Percentiles rank a stretch among this genome's conserved stretches.
phyloP scores from a whole-genome alignment of 257 asterid species.

The Scutellaria baicalensis region DNA sequence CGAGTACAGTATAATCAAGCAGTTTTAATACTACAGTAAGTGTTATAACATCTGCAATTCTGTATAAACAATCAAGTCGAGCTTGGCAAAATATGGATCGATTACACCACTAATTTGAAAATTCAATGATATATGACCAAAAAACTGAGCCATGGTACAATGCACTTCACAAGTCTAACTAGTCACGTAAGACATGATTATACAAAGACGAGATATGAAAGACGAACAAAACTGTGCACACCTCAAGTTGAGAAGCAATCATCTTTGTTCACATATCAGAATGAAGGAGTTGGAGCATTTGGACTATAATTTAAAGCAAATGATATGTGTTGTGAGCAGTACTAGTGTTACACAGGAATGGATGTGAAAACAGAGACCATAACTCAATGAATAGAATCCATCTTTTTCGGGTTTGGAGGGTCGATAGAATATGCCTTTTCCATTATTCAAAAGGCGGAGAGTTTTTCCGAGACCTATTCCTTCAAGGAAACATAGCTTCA shows the following conservation, averaged over 20 bases:
- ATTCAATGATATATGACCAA: too few relatives aligned
- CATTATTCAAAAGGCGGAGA: neutral
- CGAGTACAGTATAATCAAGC: too few relatives aligned
- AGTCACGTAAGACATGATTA: too few relatives aligned
- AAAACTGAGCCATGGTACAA: too few relatives aligned
- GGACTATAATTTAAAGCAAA: conserved; percentile 1
- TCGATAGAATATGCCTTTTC: neutral
- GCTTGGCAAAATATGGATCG: too few relatives aligned
- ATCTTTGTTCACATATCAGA: neutral
- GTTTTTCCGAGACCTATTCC: neutral
- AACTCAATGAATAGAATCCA: conserved; percentile 3
- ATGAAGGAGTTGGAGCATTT: neutral
- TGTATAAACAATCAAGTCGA: too few relatives aligned
- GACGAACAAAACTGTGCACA: too few relatives aligned
- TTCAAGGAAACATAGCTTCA: neutral
- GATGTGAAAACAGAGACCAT: neutral
- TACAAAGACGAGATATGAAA: too few relatives aligned
- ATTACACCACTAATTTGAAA: too few relatives aligned
- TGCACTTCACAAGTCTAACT: too few relatives aligned
- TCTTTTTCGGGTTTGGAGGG: neutral
- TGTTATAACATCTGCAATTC: too few relatives aligned
- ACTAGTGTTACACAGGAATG: neutral
- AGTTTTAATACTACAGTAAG: too few relatives aligned
- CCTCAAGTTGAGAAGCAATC: neutral
- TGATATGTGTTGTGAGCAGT: neutral